Base-by-base conservation (phyloP, 2,329 filamentous ascomycete genomes). In the Fusarium austroafricanum region DNA sequence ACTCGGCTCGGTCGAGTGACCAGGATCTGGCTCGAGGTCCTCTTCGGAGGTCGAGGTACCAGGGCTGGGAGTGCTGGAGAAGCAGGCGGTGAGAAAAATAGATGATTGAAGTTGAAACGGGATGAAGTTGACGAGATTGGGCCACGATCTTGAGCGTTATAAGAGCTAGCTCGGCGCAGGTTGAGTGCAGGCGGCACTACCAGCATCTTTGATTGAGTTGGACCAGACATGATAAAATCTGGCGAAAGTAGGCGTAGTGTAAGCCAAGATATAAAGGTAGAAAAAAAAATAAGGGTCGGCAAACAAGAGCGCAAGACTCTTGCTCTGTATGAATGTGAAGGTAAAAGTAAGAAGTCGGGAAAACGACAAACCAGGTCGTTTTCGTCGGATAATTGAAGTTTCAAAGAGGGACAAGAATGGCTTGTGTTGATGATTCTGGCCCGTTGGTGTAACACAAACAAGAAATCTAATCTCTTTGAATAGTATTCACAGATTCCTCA, bases 21-120 rank as follows among this genome's bases (percentile, higher is more conserved):
- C 50, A 80, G 64, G 18, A 75, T 71, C n/a, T 86, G 81, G 42
- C 82, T 80, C 20, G 83, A 82, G 47, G 88, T 86, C 78, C 90
- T 89, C 73, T 89, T 86, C 14, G 63, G 67, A 73, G 88, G 87
- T 64, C 89, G 85, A 15, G 89, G 89, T 35, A 91, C 82, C 53
- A 92, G 83, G 15, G 87, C 89, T 14, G 90, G 92, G 49, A 94
- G 85, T 66, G 87, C 87, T 3, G 90, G 91, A 3, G 90, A 95
- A 6, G 90, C 90, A 26, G 90, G 92, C 2, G 84, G 84, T 26
- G 87, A 89, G 77, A 88, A 89, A 70, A 90, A 81, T 38, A 92
- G 84, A 66, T 92, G 87, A 72, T 89, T 89, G 78, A 91, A 89
- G 77, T 81, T 87, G 78, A 90, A 90, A 45, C 87, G 82, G 18